Evolutionary conservation across 768 basidiomycete genomes (phyloP), one percentile per base, ranked within the genome.

Genomic region (Dentipellis fragilis): DNA sequence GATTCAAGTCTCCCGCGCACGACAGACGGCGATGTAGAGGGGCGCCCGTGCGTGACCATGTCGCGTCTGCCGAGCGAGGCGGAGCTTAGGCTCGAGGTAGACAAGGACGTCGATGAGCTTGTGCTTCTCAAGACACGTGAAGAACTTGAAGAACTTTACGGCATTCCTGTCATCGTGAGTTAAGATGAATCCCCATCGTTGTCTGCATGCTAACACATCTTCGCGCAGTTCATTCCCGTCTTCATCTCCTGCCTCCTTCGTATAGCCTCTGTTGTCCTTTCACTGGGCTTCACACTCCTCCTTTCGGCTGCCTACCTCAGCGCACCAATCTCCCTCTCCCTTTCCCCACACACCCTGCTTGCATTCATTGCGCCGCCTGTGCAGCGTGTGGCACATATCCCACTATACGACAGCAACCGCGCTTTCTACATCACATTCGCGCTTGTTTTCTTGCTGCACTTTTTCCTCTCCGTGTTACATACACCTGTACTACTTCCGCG

Each of bases 81-180:
- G 36, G 66, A 64, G 21, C 60, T 68, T 23, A 59, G 62, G 49
- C 51, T 66, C 38, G 80, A 78, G 55, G 74, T 87, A 35, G 83
- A 88, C 57, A 71, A 75, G 42, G 85, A 89, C 65, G 70, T 91
- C 36, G 83, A 88, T 23, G 73, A 80, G 64, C 68, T 92, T 21
- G 66, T 88, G 40, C 71, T 75, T 1, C 66, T 88, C 53, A 84
- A 83, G 62, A 75, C 73, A 17, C 72, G 89, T 42, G 84, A 87
- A 64, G 90, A 92, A 57, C 68, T 93, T 39, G 89, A 91, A 65
- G 80, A 82, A 50, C 75, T 89, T 5, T 91, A 89, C 63, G 89
- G 89, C 1, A 68, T 87, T n/a, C 85, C 90, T 2, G 74, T 85
- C 39, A 81, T 92, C 48, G 87, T 89, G 67, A 60, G 85, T 81